These are phyloP conservation scores for Rhizophagus sp. DNA, from an alignment of 192 early-diverging fungal species.

Conservation along the genomic window DNA sequence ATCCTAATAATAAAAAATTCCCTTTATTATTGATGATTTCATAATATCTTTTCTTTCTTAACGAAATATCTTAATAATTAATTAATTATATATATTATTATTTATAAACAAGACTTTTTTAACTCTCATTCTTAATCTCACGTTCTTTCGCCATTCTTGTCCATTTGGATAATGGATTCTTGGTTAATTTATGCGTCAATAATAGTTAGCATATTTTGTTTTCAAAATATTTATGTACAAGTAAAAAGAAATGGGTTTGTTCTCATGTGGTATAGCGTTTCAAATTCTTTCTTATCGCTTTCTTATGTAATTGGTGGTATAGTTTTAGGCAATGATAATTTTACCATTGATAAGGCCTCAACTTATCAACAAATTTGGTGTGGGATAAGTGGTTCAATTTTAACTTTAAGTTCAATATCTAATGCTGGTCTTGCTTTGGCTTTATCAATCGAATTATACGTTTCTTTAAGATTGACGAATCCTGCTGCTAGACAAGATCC, in stretches of 20 bases:
- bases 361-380: background rate
- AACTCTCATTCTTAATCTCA: too few species aligned
- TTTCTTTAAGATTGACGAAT: background rate
- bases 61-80: too few species aligned
- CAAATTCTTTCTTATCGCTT: conserved; percentile 9
- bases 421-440: conserved; percentile 10
- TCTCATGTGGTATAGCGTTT: conserved; percentile 6
- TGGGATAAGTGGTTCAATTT: conserved; percentile 1
- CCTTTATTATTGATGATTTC: too few species aligned
- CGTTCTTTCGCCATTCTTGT: too few species aligned
- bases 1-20: too few species aligned
- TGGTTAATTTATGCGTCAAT: background rate
- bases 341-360: background rate
- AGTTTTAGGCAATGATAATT: background rate
- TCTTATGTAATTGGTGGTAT: conserved; percentile 14
- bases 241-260: conserved; percentile 15
- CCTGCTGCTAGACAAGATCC: background rate
- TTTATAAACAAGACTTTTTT: too few species aligned
- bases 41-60: too few species aligned
- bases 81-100: too few species aligned
- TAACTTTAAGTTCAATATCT: background rate
- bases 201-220: conserved; percentile 11
- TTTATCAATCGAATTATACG: conserved; percentile 12
- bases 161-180: background rate
- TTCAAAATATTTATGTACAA: conserved; percentile 30